phyloP scores from a whole-genome alignment of 1,139 yeast genomes.

The Nadsonia commutata region DNA sequence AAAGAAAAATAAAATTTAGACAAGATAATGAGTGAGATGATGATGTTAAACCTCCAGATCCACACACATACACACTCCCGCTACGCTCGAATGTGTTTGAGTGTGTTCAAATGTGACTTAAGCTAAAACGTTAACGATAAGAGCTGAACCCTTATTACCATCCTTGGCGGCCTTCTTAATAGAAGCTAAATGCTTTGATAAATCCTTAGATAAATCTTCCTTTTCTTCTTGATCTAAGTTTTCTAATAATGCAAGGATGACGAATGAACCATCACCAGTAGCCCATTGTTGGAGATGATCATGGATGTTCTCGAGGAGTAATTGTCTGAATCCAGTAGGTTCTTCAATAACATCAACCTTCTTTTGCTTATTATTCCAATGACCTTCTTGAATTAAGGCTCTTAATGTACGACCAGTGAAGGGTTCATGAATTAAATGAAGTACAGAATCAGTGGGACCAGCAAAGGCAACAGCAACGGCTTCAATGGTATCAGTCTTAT shows the following conservation, averaged over 20 bases:
- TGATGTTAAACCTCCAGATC: too few relatives aligned
- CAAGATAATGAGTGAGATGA: too few relatives aligned
- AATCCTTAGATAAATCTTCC: conserved; percentile 35
- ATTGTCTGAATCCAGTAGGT: conserved; percentile 49
- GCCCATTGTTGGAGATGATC: conserved; percentile 53
- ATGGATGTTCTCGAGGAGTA: conserved; percentile 32
- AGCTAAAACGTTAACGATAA: conserved; percentile 31
- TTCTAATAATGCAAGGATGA: conserved; percentile 39
- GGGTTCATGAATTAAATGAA: conserved; percentile 55
- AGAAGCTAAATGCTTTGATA: conserved; percentile 28
- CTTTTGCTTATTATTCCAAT: conserved; percentile 50
- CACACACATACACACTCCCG: too few relatives aligned
- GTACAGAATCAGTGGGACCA: conserved; percentile 39
- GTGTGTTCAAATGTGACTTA: background rate
- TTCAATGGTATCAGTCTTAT: conserved; percentile 37
- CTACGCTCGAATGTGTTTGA: too few relatives aligned
- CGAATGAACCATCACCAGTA: conserved; percentile 62
- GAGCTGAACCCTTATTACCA: conserved; percentile 68
- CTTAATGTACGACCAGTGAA: conserved; percentile 67
- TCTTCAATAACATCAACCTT: conserved; percentile 37
- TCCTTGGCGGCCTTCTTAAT: conserved; percentile 36
- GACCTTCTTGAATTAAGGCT: conserved; percentile 62
- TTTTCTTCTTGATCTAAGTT: conserved; percentile 23
- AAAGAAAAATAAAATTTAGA: too few relatives aligned
- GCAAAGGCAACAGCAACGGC: conserved; percentile 28